Percentiles rank a stretch among this genome's conserved stretches.
These are phyloP conservation scores for Closterium sp. DNA, from an alignment of 139 green algal species.

Conservation along the genomic window DNA sequence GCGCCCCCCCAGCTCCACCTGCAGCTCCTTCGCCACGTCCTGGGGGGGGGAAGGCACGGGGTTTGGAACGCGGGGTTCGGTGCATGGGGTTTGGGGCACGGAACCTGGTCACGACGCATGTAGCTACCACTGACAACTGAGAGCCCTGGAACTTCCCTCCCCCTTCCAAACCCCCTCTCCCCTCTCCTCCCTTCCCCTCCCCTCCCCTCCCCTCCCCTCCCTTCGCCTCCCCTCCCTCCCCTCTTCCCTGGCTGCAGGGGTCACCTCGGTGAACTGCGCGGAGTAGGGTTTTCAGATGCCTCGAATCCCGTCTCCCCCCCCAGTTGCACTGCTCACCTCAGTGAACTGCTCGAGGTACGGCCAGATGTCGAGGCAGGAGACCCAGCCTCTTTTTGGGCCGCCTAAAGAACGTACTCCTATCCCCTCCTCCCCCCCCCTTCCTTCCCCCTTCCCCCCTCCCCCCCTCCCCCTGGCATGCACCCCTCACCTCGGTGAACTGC, in stretches of 20 bases:
- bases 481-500: slow-evolving; percentile 65
- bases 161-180: background rate
- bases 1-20: slow-evolving; percentile 61
- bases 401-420: no score
- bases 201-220: no score
- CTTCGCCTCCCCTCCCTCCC: no score
- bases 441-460: no score
- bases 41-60: background rate
- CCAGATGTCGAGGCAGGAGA: slow-evolving; percentile 78
- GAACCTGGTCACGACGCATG: no score
- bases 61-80: background rate
- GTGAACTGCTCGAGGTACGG: slow-evolving; percentile 82
- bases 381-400: no score
- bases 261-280: slow-evolving; percentile 72
- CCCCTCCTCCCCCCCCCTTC: no score
- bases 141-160: no score
- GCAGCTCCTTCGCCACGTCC: slow-evolving; percentile 63
- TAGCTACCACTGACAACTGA: no score
- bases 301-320: no score
- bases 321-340: slow-evolving; percentile 54
- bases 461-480: background rate
- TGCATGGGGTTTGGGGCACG: background rate
- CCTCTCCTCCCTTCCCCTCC: background rate
- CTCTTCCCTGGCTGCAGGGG: background rate
- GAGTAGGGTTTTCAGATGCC: no score